Evolutionary conservation across 2,329 filamentous ascomycete genomes (phyloP).

Genomic region (Trichoderma lentiforme): DNA sequence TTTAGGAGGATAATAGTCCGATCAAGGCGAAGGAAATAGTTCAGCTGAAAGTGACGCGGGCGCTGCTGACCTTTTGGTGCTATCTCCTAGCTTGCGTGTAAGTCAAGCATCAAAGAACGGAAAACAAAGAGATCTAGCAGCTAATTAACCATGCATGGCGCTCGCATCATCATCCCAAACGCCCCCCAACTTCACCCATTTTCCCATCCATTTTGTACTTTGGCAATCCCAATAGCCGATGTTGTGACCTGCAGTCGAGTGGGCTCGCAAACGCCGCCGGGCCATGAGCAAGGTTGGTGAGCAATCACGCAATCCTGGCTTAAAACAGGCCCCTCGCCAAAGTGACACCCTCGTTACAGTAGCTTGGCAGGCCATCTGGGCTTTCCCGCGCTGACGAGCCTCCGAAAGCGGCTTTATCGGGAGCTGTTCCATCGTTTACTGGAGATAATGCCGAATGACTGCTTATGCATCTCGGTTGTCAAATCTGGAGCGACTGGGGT

Average conservation of each 20-base stretch:
- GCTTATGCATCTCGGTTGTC: constrained; percentile 1
- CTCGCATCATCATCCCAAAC: neutral
- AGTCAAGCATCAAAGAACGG: neutral
- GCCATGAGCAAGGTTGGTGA: constrained; percentile 16
- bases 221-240: neutral
- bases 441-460: neutral
- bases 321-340: neutral
- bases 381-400: neutral
- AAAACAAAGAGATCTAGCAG: neutral
- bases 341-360: neutral
- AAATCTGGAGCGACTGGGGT: neutral
- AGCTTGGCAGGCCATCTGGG: neutral
- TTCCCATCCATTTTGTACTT: neutral
- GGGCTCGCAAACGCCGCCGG: neutral
- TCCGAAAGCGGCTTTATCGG: constrained; percentile 16
- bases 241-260: constrained; percentile 3
- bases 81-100: neutral
- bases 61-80: neutral
- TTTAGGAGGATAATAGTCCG: neutral
- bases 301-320: constrained; percentile 18
- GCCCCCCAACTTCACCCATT: neutral
- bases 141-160: constrained; percentile 3
- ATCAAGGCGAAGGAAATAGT: neutral
- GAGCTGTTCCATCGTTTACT: neutral
- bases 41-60: neutral